Evolutionary conservation across 768 basidiomycete species (phyloP), one percentile per base, ranked within the genome.

Genomic region (Austroboletus festivus): DNA sequence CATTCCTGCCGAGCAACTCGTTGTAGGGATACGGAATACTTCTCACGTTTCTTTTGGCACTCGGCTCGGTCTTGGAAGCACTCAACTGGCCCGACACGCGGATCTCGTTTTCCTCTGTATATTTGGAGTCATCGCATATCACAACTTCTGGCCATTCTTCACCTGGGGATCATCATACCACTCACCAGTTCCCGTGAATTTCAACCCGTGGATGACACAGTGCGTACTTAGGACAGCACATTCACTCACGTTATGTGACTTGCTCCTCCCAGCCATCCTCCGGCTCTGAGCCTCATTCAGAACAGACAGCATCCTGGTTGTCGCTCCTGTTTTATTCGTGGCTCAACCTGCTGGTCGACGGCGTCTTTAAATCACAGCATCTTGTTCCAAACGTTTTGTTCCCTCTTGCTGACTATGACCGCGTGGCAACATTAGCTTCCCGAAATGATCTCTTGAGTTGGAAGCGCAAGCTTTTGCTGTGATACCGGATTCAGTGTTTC

Each of bases 401-500:
- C n/a, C 70, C 72, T 2, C 58, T 82, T 19, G 73, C 79, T 1
- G 81, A 82, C 53, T 73, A 73, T 38, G 71, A 74, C 48, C 58
- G 54, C 15, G 63, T 67, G 5, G 66, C 55, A 44, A 54, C 64
- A 33, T 54, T 75, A 8, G 60, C 62, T 5, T 49, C 62, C 51
- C 52, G 59, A 41, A 67, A 62, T 34, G 61, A 66, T 40, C 64
- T 56, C 19, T 73, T 57, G 22, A 58, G 58, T 67, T 12, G 12
- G 22, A 18, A 24, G 2, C 16, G 6, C 20, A n/a, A 9, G 7
- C 40, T n/a, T 21, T 38, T 31, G 22, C 15, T 1, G 23, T 38
- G 23, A 15, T 26, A 30, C 18, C n/a, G 18, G 16, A 49, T 16
- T 42, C 12, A 30, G 13, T 10, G 8, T 16, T 7, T 23, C 18